Base-by-base conservation (phyloP, 106 monocot genomes). In the Phalaenopsis equestris region DNA sequence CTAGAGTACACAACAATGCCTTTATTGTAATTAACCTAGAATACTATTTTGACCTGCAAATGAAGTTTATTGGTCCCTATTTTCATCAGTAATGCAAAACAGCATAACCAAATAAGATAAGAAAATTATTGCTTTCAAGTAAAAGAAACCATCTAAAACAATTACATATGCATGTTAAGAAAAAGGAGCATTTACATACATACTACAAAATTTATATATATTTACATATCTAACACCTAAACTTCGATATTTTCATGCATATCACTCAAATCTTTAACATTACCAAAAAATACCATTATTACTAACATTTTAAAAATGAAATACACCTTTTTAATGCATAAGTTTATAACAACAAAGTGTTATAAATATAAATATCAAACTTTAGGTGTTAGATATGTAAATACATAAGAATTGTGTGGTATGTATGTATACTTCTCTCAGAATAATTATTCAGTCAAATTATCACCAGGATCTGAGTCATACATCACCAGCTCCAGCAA, bases 401-500 rank as follows among this genome's bases (percentile, higher is more conserved):
- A 30, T 30, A 30, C 30, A 30, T 30, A 30, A 30, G 30, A 30
- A 30, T 30, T 30, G 30, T 30, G 30, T 30, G 30, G 30, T 30
- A 30, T 30, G 30, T 30, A 30, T 30, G 30, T 30, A 30, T 30
- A 30, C 0, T 30, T 30, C 30, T 30, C 30, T 30, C 30, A 30
- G 30, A 30, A 30, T 30, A 30, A 30, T 30, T 30, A 30, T 68
- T 21, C 8, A 24, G 67, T 46, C 47, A 74, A 58, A 70, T 15
- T 77, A 77, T 43, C 16, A 72, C 2, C 16, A 41, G 23, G 56
- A 41, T 30, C 48, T 43, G 72, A 73, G 77, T 5, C 88, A 80
- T 90, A 99, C 99, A 77, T 90, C 75, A 82, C 77, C 78, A 79
- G 88, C 88, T 79, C 99, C 99, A 55, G 81, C 86, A 79, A 99